Conservation (phyloP, 2,329 filamentous ascomycete genomes). For the Fusarium marasasianum region DNA sequence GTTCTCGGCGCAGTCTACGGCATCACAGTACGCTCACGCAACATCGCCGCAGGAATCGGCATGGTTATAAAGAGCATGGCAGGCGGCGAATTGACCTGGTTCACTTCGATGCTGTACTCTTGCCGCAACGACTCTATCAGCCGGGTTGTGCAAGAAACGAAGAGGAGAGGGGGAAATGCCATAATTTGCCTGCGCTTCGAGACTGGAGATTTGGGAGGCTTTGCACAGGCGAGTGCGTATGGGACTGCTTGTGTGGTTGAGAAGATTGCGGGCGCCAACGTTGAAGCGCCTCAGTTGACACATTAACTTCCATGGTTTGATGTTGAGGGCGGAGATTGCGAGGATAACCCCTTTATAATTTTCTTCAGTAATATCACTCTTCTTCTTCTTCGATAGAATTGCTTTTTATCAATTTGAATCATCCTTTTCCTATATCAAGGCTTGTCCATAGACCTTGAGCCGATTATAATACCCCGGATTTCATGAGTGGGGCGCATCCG, state of each 20-base stretch:
- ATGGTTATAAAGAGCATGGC: constrained; percentile 66
- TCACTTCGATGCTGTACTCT: constrained; percentile 67
- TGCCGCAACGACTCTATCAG: constrained; percentile 68
- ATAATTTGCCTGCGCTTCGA: constrained; percentile 69
- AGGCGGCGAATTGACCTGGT: constrained; percentile 68
- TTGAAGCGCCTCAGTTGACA: constrained; percentile 42
- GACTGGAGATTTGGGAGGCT: constrained; percentile 62
- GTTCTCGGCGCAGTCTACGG: constrained; percentile 69
- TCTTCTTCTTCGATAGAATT: neutral
- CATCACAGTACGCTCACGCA: constrained; percentile 65
- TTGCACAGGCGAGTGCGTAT: constrained; percentile 68
- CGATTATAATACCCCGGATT: neutral
- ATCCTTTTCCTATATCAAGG: neutral
- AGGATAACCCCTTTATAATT: neutral
- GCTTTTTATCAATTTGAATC: neutral
- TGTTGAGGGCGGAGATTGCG: neutral
- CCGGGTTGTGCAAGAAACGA: constrained; percentile 65
- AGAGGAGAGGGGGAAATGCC: constrained; percentile 67
- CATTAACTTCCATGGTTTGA: neutral
- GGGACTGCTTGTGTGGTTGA: constrained; percentile 68
- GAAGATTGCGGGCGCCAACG: constrained; percentile 56
- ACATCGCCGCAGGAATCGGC: constrained; percentile 64
- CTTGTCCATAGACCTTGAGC: neutral
- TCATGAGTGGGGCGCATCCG: neutral
- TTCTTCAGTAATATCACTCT: neutral